phyloP scores from a whole-genome alignment of 306 rosid genomes.

The Senna tora region DNA sequence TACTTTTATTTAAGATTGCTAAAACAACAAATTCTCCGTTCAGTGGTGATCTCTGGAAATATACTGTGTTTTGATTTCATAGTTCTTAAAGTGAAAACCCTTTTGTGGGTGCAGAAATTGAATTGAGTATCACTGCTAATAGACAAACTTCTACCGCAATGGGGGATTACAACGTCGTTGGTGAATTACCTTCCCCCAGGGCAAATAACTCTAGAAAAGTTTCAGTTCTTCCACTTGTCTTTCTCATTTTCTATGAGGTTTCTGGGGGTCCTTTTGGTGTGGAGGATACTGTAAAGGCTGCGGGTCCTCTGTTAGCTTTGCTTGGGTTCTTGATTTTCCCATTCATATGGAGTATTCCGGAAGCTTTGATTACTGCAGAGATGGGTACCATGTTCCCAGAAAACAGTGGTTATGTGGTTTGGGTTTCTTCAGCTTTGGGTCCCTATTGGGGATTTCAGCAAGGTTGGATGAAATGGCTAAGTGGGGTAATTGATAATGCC shows the following conservation, averaged over 20 bases:
- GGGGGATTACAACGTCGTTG: constrained; percentile 48
- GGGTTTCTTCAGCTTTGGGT: constrained; percentile 87
- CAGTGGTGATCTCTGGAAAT: neutral
- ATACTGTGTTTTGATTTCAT: neutral
- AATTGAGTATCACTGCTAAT: constrained; percentile 43
- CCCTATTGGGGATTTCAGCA: constrained; percentile 86
- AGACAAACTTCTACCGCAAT: constrained; percentile 48
- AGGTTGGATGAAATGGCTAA: constrained; percentile 92
- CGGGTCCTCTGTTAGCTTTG: constrained; percentile 78
- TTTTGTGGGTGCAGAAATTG: constrained; percentile 49
- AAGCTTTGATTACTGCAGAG: constrained; percentile 78
- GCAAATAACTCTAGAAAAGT: constrained; percentile 49
- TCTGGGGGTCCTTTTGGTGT: constrained; percentile 88
- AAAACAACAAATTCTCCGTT: neutral
- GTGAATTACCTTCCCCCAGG: constrained; percentile 48
- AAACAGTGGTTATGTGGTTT: constrained; percentile 81
- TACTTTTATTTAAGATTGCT: neutral
- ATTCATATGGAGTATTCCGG: constrained; percentile 83
- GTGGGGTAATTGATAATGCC: constrained; percentile 82
- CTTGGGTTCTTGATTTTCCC: constrained; percentile 71
- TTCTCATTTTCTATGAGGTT: constrained; percentile 79
- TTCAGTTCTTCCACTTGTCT: constrained; percentile 69
- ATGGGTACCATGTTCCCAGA: constrained; percentile 92
- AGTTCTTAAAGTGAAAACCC: neutral
- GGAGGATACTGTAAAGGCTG: constrained; percentile 78